Base-by-base conservation (phyloP, 2,329 filamentous ascomycete species). In the Pseudogymnoascus sp. region DNA sequence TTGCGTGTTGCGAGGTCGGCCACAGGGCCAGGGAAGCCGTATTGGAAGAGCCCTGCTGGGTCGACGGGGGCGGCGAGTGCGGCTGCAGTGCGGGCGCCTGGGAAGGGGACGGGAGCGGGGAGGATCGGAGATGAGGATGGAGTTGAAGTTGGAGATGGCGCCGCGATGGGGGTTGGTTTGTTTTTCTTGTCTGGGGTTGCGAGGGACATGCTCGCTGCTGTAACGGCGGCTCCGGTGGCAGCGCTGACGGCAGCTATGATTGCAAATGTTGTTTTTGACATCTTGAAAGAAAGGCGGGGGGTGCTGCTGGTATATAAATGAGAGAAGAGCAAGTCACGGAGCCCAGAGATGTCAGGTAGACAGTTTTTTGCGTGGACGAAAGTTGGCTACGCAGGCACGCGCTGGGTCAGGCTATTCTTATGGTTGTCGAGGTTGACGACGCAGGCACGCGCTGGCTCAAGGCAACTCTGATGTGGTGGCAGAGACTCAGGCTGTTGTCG, bases 1-100 rank as follows among this genome's bases (percentile, higher is more conserved):
- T 84, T 78, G 37, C 91, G 87, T 61, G 81, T 82, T 61, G 91
- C 87, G 43, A 96, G 80, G 75, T 99, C 94, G 69, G 87, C 81
- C 38, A 96, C 78, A 32, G 94, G 94, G 62, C 94, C 94, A 0
- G 94, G 93, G 75, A 97, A 97, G 69, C 94, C 89, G 72, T 93
- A 93, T 67, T 91, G 83, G 74, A 91, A 89, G 67, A 93, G 81
- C 11, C 89, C 89, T 37, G 85, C 77, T 3, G 90, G 89, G 74
- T 93, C 82, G 70, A 92, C 88, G 35, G 81, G 84, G 9, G 76
- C 70, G 58, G 72, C 69, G 58, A 71, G 65, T 30, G 74, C 68
- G 57, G 70, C 20, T 22, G 20, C 20, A 2, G 20, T 22, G 20
- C 20, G 64, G 54, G 73, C 66, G 4, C 70, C 66, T 37, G 65